phyloP scores from a whole-genome alignment of 148 eudicot genomes.

The Chenopodium formosanum region DNA sequence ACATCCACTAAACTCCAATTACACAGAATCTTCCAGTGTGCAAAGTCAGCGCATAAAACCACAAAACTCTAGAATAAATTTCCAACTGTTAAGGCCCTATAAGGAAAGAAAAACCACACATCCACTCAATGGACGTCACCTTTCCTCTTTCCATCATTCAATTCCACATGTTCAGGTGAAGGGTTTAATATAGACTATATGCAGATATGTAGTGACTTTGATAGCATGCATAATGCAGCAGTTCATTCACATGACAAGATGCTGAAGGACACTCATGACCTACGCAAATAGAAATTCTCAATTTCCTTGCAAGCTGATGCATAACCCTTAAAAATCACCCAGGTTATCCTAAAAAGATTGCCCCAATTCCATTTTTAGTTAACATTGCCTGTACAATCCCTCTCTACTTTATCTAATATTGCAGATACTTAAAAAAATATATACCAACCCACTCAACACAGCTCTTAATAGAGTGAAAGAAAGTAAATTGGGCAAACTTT shows the following conservation, averaged over 20 bases:
- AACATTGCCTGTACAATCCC: too few relatives aligned
- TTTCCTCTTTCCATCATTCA: too few relatives aligned
- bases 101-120: not conserved
- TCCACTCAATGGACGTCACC: not conserved
- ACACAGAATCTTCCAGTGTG: not conserved
- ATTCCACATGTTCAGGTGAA: not conserved
- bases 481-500: too few relatives aligned
- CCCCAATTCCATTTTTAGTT: too few relatives aligned
- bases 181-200: not conserved
- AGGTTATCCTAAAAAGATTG: too few relatives aligned
- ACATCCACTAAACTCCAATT: not conserved
- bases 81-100: not conserved
- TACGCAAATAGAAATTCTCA: not conserved
- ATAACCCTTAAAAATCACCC: too few relatives aligned
- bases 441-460: too few relatives aligned
- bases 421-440: too few relatives aligned
- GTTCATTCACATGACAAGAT: not conserved
- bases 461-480: too few relatives aligned
- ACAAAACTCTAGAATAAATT: not conserved
- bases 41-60: too few relatives aligned
- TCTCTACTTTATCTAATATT: too few relatives aligned
- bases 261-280: not conserved
- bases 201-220: not conserved
- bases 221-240: not conserved
- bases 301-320: not conserved